These are phyloP conservation scores for Saussurea involucrata DNA, from an alignment of 129 eudicot species.

Conservation along the genomic window DNA sequence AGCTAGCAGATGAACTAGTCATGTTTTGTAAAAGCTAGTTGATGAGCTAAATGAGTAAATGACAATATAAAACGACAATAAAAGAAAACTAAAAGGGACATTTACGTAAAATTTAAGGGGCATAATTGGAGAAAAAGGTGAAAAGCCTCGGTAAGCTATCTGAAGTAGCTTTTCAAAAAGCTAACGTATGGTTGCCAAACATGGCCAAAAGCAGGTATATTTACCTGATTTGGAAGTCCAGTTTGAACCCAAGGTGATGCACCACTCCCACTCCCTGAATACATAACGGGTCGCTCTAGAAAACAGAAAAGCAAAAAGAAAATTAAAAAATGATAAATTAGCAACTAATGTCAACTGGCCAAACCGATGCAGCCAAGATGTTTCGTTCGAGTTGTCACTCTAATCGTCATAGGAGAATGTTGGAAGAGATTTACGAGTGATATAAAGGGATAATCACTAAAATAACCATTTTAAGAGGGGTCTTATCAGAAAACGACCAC, in stretches of 20 bases:
- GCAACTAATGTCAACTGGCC: neutral
- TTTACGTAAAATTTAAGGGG: neutral
- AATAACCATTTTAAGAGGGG: no score
- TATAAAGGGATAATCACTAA: no score
- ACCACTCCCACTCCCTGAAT: constrained; percentile 35
- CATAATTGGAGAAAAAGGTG: neutral
- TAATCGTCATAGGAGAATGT: neutral
- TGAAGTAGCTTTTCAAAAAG: neutral
- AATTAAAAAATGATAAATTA: neutral
- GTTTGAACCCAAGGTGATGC: constrained; percentile 52
- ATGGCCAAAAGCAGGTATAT: neutral
- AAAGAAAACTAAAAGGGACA: neutral
- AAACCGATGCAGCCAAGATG: neutral
- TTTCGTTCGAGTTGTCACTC: neutral
- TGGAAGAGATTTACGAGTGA: neutral
- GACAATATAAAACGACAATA: neutral
- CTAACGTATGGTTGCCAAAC: neutral
- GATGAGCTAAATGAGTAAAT: neutral
- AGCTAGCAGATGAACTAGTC: neutral
- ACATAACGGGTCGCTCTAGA: constrained; percentile 56
- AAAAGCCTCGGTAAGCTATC: neutral
- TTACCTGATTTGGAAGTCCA: constrained; percentile 62
- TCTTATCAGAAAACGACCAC: no score
- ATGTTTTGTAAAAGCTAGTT: no score
- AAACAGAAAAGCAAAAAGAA: neutral